Percentiles rank a stretch among this genome's conserved stretches.
These are phyloP conservation scores for Powellomyces hirtus DNA, from an alignment of 192 early-diverging fungal species.

Conservation along the genomic window DNA sequence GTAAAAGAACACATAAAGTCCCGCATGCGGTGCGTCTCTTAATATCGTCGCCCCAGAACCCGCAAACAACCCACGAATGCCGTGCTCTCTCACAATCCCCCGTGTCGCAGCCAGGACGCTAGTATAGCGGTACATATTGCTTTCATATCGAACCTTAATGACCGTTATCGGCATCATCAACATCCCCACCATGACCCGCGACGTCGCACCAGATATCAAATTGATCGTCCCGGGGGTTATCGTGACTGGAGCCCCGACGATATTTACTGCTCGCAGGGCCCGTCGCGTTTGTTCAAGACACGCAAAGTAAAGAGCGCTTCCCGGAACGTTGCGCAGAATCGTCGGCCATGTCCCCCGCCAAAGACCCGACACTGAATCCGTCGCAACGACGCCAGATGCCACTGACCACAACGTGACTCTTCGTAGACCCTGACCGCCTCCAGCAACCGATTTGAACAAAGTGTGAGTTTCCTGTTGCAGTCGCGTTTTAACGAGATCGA, in stretches of 20 bases:
- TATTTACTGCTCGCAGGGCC: not conserved
- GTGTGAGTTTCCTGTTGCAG: constrained; percentile 32
- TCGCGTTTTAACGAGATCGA: constrained; percentile 64
- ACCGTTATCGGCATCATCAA: constrained; percentile 93
- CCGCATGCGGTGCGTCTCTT: constrained; percentile 87
- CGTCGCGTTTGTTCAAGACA: not conserved
- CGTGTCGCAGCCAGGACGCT: constrained; percentile 63
- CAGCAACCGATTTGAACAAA: not conserved
- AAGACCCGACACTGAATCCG: constrained; percentile 62
- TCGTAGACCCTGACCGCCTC: not conserved
- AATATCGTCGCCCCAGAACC: constrained; percentile 86
- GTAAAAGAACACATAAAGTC: constrained; percentile 86
- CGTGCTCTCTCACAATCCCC: constrained; percentile 68
- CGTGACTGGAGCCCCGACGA: not conserved
- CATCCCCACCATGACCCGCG: constrained; percentile 66
- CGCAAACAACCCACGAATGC: constrained; percentile 77
- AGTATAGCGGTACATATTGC: constrained; percentile 79
- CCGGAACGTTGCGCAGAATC: constrained; percentile 55
- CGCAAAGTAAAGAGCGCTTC: constrained; percentile 71
- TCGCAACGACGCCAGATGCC: constrained; percentile 57
- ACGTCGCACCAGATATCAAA: constrained; percentile 27
- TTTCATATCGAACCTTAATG: constrained; percentile 90
- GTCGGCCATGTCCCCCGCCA: constrained; percentile 81
- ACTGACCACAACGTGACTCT: constrained; percentile 49
- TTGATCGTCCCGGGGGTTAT: constrained; percentile 16